phyloP scores from a whole-genome alignment of 192 early-diverging fungal genomes.

The Entophlyctis luteolus region DNA sequence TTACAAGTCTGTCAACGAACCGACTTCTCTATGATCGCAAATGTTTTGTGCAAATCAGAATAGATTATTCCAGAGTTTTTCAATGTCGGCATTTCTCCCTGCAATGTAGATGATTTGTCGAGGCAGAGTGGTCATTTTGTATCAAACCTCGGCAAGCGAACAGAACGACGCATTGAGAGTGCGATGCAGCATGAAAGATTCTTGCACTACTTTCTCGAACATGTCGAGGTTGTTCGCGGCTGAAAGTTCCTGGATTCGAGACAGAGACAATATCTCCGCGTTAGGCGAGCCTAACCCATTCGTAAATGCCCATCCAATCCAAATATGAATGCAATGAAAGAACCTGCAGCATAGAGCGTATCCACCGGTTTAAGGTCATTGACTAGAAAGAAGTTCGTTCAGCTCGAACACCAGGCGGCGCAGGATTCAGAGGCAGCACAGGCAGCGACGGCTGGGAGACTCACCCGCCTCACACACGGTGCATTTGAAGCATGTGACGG shows the following conservation, averaged over 20 bases:
- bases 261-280: constrained; percentile 1
- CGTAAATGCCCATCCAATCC: background rate
- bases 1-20: constrained; percentile 13
- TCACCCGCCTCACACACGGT: constrained; percentile 79
- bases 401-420: background rate
- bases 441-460: background rate
- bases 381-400: constrained; percentile 35
- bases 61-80: constrained; percentile 32
- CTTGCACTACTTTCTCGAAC: constrained; percentile 15
- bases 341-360: background rate
- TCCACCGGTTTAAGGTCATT: background rate
- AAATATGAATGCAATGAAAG: background rate
- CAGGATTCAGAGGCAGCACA: background rate
- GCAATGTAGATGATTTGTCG: background rate
- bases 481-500: constrained; percentile 78
- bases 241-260: background rate
- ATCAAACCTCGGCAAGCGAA: no score
- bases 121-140: background rate
- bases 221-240: background rate
- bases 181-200: constrained; percentile 25
- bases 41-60: constrained; percentile 29
- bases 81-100: constrained; percentile 24
- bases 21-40: constrained; percentile 29
- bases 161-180: constrained; percentile 28
- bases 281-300: background rate